Base-by-base conservation (phyloP, 2,329 filamentous ascomycete genomes). In the Rhinocladiella mackenziei region DNA sequence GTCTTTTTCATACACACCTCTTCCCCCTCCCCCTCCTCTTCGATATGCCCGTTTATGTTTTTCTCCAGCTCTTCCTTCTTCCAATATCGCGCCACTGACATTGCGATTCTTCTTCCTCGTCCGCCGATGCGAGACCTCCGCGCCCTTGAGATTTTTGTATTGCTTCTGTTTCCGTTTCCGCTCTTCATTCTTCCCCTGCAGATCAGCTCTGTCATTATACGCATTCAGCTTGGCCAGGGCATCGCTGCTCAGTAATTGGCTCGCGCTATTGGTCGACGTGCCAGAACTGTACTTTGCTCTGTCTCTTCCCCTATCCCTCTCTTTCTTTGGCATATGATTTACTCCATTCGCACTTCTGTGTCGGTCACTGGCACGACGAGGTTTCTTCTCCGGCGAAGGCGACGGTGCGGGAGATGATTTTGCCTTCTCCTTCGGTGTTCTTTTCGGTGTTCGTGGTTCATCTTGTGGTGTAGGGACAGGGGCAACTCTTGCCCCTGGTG, bases 31-130 rank as follows among this genome's bases (percentile, higher is more conserved):
- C 74, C 66, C 62, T 77, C 72, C 58, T 74, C 65, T 58, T 74
- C 69, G 58, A 28, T 65, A 65, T 70, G 70, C 48, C 3, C 62
- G 58, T 50, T 63, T 59, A 30, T 74, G 69, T 53, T 59, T 74
- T 66, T 63, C 74, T 69, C 61, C 75, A 59, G 60, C 62, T 26
- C 63, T 70, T 0, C 83, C 83, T 61, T 87, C 83, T 58, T 87
- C 84, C 55, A 84, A 68, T 13, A 83, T 66, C 0, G 81, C 80
- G 14, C 83, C 83, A 51, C 83, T 87, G 14, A 84, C 81, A n/a
- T 85, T 71, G 49, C 84, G 70, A 44, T 73, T 73, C 58, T 79
- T 78, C 29, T 51, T 74, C 30, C 63, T 63, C 37, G 66, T 69
- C 29, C 65, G 61, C 8, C 66, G 61, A 32, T 60, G 56, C 22